Evolutionary conservation across 176 grass and related monocot species (phyloP).

Genomic region (Bonia amplexicaulis): DNA sequence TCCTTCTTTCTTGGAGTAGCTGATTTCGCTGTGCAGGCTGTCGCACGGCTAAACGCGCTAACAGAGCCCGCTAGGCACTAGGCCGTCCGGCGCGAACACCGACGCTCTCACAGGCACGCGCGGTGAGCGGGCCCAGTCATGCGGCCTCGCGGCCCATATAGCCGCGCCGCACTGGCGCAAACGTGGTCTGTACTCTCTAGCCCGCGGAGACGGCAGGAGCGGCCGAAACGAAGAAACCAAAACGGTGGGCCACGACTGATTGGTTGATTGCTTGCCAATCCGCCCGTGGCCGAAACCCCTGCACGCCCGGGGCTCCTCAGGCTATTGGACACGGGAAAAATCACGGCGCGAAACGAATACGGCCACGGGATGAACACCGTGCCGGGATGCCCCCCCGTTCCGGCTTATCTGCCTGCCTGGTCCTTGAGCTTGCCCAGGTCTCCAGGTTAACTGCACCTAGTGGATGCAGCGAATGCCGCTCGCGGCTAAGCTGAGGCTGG

Average conservation of each 20-base stretch:
- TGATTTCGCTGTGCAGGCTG: neutral
- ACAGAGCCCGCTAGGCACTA: neutral
- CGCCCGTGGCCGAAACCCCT: neutral
- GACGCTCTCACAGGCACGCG: neutral
- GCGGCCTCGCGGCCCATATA: neutral
- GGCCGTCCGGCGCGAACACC: neutral
- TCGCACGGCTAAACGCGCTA: neutral
- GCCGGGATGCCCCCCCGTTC: neutral
- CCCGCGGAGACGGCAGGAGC: neutral
- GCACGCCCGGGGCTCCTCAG: neutral
- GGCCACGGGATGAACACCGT: neutral
- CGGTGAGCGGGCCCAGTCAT: neutral
- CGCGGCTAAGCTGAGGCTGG: no score
- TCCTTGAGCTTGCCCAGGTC: neutral
- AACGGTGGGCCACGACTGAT: neutral
- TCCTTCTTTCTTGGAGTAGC: neutral
- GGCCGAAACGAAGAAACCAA: neutral
- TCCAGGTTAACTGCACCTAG: neutral
- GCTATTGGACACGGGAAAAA: neutral
- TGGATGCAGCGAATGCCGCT: neutral
- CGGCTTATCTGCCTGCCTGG: neutral
- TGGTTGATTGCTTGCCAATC: neutral
- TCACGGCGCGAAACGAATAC: neutral
- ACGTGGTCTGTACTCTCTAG: no score
- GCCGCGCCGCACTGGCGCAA: neutral